phyloP scores from a whole-genome alignment of 306 rosid genomes.

The Prunus fruticosa region DNA sequence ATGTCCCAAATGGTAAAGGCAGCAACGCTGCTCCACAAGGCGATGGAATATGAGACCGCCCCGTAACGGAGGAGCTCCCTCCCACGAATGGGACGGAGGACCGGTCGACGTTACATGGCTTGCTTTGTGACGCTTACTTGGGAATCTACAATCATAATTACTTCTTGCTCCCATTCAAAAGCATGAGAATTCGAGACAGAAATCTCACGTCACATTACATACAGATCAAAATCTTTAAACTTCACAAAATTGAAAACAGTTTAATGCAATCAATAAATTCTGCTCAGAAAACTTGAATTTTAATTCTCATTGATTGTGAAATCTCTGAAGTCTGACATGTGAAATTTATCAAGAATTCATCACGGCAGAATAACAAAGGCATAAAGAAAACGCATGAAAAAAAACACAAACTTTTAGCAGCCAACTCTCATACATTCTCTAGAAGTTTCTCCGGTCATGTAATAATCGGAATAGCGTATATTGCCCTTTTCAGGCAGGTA shows the following conservation, averaged over 20 bases:
- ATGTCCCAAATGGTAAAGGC: slow-evolving; percentile 54
- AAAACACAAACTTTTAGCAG: neutral
- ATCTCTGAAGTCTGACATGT: slow-evolving; percentile 96
- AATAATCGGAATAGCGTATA: slow-evolving; percentile 78
- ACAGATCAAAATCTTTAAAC: no score
- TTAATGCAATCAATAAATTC: neutral
- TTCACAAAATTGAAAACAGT: no score
- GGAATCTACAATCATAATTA: slow-evolving; percentile 47
- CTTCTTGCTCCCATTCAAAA: slow-evolving; percentile 39
- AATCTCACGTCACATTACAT: slow-evolving; percentile 44
- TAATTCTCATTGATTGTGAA: slow-evolving; percentile 59
- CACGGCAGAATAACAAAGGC: slow-evolving; percentile 25
- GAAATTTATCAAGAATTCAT: slow-evolving; percentile 53
- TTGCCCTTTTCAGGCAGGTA: slow-evolving; percentile 52
- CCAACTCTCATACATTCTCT: slow-evolving; percentile 41
- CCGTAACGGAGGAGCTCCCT: slow-evolving; percentile 36
- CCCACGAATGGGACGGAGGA: slow-evolving; percentile 19
- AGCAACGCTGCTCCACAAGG: slow-evolving; percentile 62
- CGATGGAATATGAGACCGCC: slow-evolving; percentile 65
- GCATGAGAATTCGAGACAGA: slow-evolving; percentile 32
- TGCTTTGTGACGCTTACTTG: slow-evolving; percentile 47
- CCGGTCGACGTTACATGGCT: slow-evolving; percentile 34
- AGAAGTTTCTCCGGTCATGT: slow-evolving; percentile 27
- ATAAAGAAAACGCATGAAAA: neutral
- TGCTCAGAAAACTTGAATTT: slow-evolving; percentile 52